Base-by-base conservation (phyloP, 1,284 basidiomycete species). In the Heterobasidion annosum region DNA sequence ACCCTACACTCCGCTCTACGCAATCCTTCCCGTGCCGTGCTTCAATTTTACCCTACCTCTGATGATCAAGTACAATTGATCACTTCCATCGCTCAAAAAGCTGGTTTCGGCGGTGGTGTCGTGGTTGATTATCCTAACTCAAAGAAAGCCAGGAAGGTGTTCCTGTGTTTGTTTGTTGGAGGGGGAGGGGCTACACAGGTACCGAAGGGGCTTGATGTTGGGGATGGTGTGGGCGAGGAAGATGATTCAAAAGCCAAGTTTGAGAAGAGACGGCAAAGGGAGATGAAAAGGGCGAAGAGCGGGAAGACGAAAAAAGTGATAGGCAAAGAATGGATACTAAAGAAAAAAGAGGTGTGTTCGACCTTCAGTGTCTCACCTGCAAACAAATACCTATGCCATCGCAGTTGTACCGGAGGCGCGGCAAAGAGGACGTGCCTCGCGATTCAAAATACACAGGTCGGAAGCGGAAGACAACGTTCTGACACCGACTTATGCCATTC, bases 101-200 rank as follows among this genome's bases (percentile, higher is more conserved):
- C 97, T 5, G 97, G 97, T 0, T 99, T 99, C 67, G 94, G 95
- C 5, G 97, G 97, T 56, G 97, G 97, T 59, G 71, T 99, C 34
- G 91, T 99, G 19, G 91, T 99, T 46, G 97, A 99, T 72, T 98
- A 93, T 69, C 95, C 94, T 3, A 97, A 98, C 70, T 95, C 91
- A 0, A 92, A 90, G 64, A 98, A 95, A 69, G 93, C 92, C 37
- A 83, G 82, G 63, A 98, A 98, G 69, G 88, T 96, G 59, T 98
- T 94, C 68, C 65, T 98, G 55, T 93, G 91, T 65, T 70, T 97
- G 56, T 90, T 90, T 68, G 89, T 95, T 3, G 93, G 93, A 9
- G 77, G 82, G n/a, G 82, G 83, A 0, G 78, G 79, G 12, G 71
- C 71, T 4, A 64, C 58, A 53, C 79, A 86, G 65, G 66, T 93